Evolutionary conservation across 176 grass and related monocot genomes (phyloP), one percentile per base, ranked within the genome.

Genomic region (Bothriochloa decipiens): DNA sequence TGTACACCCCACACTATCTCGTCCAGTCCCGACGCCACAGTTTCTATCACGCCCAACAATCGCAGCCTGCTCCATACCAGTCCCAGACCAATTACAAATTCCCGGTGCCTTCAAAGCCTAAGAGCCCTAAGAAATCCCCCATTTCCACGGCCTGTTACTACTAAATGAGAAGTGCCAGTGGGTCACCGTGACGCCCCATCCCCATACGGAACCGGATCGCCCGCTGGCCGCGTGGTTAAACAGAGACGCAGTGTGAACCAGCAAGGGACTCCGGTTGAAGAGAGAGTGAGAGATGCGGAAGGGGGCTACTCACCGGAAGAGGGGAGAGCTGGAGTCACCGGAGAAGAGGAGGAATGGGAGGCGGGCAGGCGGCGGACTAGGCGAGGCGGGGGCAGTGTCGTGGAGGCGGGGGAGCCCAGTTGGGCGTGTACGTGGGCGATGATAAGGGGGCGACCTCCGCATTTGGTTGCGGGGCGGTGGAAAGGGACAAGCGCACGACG

Each of bases 401-500:
- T 52, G 49, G 49, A 52, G 16, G 49, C 70, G 53, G 7, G 47
- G 72, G 72, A 61, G 58, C 58, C 58, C n/a, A 26, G 3, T 23
- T 18, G 57, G 58, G 57, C 20, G 57, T 23, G 57, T 60, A 60
- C 22, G 57, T 23, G 57, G 57, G 57, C 57, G 57, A 23, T 23
- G 57, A 60, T 60, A 60, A 60, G 57, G 15, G 47, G 47, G 8
- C 8, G 57, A 60, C 22, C 57, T 60, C 57, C 57, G 20, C 58
- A 10, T 11, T 62, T n/a, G 22, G 23, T 11, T 71, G 47, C 66
- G 77, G 43, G 43, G 58, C 32, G 77, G 68, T 37, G 57, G 75
- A 78, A 79, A 85, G 52, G 27, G 75, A 79, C 65, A 74, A 28
- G 65, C 28, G 64, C 62, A 32, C 42, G 32, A 64, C 27, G 57